phyloP scores from a whole-genome alignment of 2,329 filamentous ascomycete genomes.

The Chaetothyriales sp. region DNA sequence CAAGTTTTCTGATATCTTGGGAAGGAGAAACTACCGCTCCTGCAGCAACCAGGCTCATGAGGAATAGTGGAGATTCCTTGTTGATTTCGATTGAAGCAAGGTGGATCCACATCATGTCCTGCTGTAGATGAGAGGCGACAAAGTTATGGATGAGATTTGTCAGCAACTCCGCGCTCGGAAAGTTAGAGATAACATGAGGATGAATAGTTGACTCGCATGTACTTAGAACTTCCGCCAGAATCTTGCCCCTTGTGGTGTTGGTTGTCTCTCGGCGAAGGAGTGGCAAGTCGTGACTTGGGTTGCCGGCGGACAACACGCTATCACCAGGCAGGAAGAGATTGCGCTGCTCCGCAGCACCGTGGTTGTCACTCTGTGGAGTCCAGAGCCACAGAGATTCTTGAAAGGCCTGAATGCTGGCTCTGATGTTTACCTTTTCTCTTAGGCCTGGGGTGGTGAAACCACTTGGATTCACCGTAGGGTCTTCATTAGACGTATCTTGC shows the following conservation, averaged over 20 bases:
- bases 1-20: constrained; percentile 27
- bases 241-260: constrained; percentile 1
- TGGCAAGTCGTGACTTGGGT: neutral
- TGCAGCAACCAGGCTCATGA: constrained; percentile 26
- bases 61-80: constrained; percentile 24
- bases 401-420: constrained; percentile 1
- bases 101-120: constrained; percentile 26
- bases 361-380: constrained; percentile 25
- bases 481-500: neutral
- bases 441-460: neutral
- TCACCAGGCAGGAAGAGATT: constrained; percentile 24
- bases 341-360: neutral
- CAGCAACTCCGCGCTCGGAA: constrained; percentile 28
- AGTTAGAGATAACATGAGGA: constrained; percentile 38
- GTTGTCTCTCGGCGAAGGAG: constrained; percentile 1
- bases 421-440: neutral
- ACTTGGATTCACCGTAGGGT: neutral
- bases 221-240: constrained; percentile 26
- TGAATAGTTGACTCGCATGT: constrained; percentile 40
- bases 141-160: constrained; percentile 29
- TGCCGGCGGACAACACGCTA: constrained; percentile 1
- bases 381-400: constrained; percentile 33
- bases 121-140: constrained; percentile 19
- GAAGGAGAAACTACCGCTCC: constrained; percentile 27
- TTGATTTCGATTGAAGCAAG: constrained; percentile 27